Base-by-base conservation (phyloP, 2,329 filamentous ascomycete genomes). In the Sporothrix schenckii region DNA sequence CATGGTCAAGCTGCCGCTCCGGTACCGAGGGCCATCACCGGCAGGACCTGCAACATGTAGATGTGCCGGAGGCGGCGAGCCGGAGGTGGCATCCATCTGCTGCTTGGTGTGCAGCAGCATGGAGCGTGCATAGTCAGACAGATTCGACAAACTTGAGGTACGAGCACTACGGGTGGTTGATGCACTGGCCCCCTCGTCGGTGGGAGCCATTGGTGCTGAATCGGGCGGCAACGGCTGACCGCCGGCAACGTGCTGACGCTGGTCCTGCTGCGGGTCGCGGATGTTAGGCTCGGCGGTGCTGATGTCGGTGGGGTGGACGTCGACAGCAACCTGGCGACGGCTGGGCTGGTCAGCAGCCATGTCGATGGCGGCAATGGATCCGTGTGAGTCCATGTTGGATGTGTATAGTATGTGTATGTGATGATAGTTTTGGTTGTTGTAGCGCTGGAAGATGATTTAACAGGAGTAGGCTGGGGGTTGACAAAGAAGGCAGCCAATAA, bases 31-130 rank as follows among this genome's bases (percentile, higher is more conserved):
- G 4, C 19, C 34, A 13, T 61, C 14, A 21, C 68, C 68, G 61
- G 67, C 39, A 0, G 66, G 71, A 0, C 72, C 72, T 24, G 74
- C 47, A 41, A 72, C 72, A 24, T 49, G 68, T 9, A 74, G 53
- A 52, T 72, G 68, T 1, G 73, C 60, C 11, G 72, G 56, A 58
- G 67, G 77, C 1, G 84, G 81, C 13, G 83, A 81, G 4, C 82
- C 81, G 14, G 82, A 81, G n/a, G 83, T 83, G 9, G 82, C 81
- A 72, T 90, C 87, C 86, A 91, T 89, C 77, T 89, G 88, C 70
- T 84, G 82, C 81, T 88, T 88, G 72, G 88, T 90, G 80, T 90
- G 87, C 69, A 85, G 83, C 76, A 88, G 86, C 85, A 91, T 90
- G 70, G 83, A 86, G 72, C 83, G 84, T 16, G 87, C 80, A 75